phyloP scores from a whole-genome alignment of 805 yeast genomes.

The Kazachstania psychrophila region DNA sequence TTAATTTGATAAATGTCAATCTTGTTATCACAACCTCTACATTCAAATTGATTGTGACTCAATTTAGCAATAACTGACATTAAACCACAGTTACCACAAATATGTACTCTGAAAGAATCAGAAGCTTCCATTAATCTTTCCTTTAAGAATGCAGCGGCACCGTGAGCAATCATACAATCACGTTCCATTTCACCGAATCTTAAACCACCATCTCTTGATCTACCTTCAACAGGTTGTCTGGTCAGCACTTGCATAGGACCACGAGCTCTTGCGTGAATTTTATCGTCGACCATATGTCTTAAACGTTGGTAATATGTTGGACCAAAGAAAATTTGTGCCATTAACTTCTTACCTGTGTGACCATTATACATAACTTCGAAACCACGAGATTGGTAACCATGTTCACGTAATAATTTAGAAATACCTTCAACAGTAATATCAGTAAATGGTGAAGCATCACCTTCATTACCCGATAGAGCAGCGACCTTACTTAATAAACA shows the following conservation, averaged over 20 bases:
- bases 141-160: constrained; percentile 96
- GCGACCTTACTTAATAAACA: constrained; percentile 94
- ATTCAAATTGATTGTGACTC: constrained; percentile 95
- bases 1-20: constrained; percentile 96
- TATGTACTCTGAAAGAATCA: constrained; percentile 96
- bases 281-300: constrained; percentile 98
- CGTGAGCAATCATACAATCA: constrained; percentile 99
- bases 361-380: constrained; percentile 98
- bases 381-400: constrained; percentile 96
- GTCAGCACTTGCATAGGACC: constrained; percentile 97
- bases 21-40: constrained; percentile 97
- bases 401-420: constrained; percentile 82
- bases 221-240: constrained; percentile 98
- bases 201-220: constrained; percentile 98
- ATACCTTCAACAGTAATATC: constrained; percentile 97
- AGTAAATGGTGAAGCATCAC: constrained; percentile 98
- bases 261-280: constrained; percentile 98
- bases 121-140: constrained; percentile 99
- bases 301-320: constrained; percentile 98
- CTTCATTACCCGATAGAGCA: constrained; percentile 89
- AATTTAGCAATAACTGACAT: constrained; percentile 96
- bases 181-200: constrained; percentile 99
- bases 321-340: constrained; percentile 99
- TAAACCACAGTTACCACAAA: constrained; percentile 97
- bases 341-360: constrained; percentile 93